A percentile compares a stretch with the other conserved stretches of the same genome.
These are phyloP conservation scores for Theileria orientalis DNA, from an alignment of 169 alveolate genomes.

Conservation along the genomic window DNA sequence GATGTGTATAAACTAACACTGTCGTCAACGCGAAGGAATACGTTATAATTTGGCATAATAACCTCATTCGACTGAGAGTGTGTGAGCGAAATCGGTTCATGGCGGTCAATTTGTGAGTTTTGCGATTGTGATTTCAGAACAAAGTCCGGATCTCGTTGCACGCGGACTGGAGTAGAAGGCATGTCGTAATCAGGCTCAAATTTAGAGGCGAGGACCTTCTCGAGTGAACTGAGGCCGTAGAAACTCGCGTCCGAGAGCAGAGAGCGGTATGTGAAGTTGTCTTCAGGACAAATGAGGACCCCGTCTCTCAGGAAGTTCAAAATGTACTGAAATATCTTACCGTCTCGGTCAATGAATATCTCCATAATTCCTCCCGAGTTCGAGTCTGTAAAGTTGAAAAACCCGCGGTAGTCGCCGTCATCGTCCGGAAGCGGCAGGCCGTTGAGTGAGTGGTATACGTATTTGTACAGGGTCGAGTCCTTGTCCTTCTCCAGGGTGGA, in stretches of 20 bases:
- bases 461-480: conserved; percentile 26
- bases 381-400: conserved; percentile 10
- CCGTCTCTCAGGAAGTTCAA: conserved; percentile 56
- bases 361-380: conserved; percentile 13
- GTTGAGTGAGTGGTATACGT: not conserved
- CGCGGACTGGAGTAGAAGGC: too few species aligned
- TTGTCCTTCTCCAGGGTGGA: conserved; percentile 23
- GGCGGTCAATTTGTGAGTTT: conserved; percentile 6
- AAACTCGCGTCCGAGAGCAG: conserved; percentile 56
- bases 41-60: conserved; percentile 16
- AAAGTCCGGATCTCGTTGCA: too few species aligned
- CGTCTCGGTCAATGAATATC: conserved; percentile 65
- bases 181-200: too few species aligned
- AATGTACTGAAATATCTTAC: conserved; percentile 31
- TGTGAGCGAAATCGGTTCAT: conserved; percentile 10
- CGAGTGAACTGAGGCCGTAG: conserved; percentile 18
- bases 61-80: not conserved
- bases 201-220: too few species aligned
- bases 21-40: conserved; percentile 29
- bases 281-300: conserved; percentile 44
- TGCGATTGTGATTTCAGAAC: too few species aligned
- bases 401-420: conserved; percentile 12
- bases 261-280: conserved; percentile 13
- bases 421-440: not conserved
- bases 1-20: conserved; percentile 12